phyloP scores from a whole-genome alignment of 2,329 filamentous ascomycete genomes.

The Cadophora sp. region DNA sequence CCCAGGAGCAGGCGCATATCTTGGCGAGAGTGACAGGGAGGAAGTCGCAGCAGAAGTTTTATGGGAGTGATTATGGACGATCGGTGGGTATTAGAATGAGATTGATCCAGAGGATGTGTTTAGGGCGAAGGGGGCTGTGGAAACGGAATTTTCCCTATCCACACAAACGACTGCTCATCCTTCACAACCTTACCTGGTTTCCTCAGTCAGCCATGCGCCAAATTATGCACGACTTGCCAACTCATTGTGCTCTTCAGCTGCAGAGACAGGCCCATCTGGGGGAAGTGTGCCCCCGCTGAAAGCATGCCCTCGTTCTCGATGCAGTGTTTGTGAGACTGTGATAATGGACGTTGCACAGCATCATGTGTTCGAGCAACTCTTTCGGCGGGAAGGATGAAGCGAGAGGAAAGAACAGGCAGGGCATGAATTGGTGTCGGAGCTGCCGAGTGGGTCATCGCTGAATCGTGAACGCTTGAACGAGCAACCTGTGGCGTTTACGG shows the following conservation, averaged over 20 bases:
- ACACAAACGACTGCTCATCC: no score
- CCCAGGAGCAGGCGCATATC: constrained; percentile 49
- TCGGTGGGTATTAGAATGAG: constrained; percentile 52
- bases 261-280: no score
- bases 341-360: neutral
- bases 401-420: neutral
- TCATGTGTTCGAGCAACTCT: neutral
- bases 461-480: neutral
- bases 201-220: no score
- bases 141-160: neutral
- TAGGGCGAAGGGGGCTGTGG: constrained; percentile 34
- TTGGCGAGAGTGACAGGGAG: constrained; percentile 57
- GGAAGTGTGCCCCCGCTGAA: neutral
- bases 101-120: constrained; percentile 55
- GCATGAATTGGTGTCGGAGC: neutral
- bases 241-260: neutral
- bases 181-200: no score
- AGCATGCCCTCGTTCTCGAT: neutral
- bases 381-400: neutral
- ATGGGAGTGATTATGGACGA: constrained; percentile 44
- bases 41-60: constrained; percentile 44
- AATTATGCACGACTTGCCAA: neutral
- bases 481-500: neutral
- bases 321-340: neutral
- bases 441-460: neutral